Conservation (phyloP, 352 stramenopile species). For the Phytopythium litorale region DNA sequence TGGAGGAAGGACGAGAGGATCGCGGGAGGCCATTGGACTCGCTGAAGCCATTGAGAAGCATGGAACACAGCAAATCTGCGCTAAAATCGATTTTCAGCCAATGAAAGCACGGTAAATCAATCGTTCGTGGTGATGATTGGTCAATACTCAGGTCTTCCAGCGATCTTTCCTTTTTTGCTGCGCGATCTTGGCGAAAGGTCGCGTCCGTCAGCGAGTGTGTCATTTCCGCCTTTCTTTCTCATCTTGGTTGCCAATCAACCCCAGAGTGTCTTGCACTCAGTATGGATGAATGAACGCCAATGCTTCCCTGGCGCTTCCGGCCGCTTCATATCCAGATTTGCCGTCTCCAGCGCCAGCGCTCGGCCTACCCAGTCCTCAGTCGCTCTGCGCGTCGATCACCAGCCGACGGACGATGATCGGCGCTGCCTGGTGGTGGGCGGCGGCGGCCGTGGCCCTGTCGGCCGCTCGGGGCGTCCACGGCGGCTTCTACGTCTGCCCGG, state of each 20-base stretch:
- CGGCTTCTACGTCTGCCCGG: constrained; percentile 60
- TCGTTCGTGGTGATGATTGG: background rate
- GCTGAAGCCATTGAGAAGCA: background rate
- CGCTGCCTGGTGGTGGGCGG: constrained; percentile 10
- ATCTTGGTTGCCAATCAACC: background rate
- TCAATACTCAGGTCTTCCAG: constrained; percentile 1
- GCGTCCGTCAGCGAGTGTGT: constrained; percentile 3
- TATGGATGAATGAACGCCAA: background rate
- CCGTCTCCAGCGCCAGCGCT: background rate
- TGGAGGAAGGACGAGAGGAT: background rate
- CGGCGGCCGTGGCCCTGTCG: constrained; percentile 11
- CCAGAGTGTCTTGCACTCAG: background rate
- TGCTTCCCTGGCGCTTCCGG: background rate
- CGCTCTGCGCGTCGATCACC: background rate
- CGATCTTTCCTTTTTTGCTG: constrained; percentile 5
- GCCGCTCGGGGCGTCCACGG: constrained; percentile 14
- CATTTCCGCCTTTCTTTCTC: background rate
- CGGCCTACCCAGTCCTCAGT: background rate
- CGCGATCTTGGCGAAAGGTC: constrained; percentile 18
- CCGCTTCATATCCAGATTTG: constrained; percentile 3
- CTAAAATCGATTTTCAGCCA: background rate
- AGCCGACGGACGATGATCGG: constrained; percentile 13
- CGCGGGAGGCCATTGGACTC: background rate
- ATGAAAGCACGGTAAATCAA: background rate
- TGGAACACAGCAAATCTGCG: too few relatives aligned